Conservation (phyloP, 768 basidiomycete species). For the Mycena galericulata region DNA sequence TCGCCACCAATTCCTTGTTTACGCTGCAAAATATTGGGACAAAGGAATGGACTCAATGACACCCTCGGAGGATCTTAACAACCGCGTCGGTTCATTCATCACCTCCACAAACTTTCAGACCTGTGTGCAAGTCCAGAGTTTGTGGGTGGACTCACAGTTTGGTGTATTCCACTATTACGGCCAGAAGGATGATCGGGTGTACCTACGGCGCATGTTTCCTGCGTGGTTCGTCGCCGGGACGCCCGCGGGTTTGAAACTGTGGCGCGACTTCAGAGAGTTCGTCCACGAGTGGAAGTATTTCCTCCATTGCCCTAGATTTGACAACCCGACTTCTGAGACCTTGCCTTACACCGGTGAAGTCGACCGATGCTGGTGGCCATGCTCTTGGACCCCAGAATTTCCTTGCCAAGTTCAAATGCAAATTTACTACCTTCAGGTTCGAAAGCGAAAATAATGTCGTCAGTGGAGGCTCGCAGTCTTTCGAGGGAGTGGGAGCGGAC, state of each 20-base stretch:
- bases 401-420: conserved; percentile 34
- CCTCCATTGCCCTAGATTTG: conserved; percentile 32
- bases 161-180: conserved; percentile 28
- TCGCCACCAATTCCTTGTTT: conserved; percentile 42
- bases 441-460: neutral
- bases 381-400: conserved; percentile 42
- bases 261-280: conserved; percentile 39
- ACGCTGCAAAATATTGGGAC: conserved; percentile 49
- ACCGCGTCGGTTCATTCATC: conserved; percentile 38
- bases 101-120: conserved; percentile 46
- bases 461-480: neutral
- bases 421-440: conserved; percentile 12
- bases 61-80: neutral
- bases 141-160: conserved; percentile 46
- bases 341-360: conserved; percentile 38
- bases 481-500: conserved; percentile 16
- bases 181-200: neutral
- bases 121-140: conserved; percentile 44
- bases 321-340: conserved; percentile 11
- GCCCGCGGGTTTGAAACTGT: conserved; percentile 19
- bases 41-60: conserved; percentile 42
- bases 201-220: conserved; percentile 39
- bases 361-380: conserved; percentile 45
- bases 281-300: conserved; percentile 43
- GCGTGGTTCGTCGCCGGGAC: conserved; percentile 37